Evolutionary conservation across 768 basidiomycete species (phyloP).

Genomic region (Suillus brevipes): DNA sequence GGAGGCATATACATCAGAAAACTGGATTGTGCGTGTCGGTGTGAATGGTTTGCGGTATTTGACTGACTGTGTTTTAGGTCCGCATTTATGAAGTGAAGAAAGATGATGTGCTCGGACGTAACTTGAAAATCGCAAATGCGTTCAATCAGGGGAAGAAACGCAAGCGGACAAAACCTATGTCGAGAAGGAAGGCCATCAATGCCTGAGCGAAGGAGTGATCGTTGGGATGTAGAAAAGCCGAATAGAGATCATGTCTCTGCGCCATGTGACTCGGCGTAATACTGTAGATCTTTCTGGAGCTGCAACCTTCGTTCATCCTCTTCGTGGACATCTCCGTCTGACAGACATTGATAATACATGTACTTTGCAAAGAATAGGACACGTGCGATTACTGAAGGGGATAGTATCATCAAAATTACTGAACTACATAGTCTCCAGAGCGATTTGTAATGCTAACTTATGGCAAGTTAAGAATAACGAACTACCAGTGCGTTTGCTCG

Average conservation of each 20-base stretch:
- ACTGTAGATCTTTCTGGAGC: constrained; percentile 1
- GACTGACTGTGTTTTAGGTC: constrained; percentile 45
- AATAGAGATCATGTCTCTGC: neutral
- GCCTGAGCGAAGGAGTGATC: constrained; percentile 12
- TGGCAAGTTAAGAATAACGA: no score
- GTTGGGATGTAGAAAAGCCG: neutral
- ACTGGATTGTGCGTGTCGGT: constrained; percentile 84
- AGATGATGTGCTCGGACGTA: constrained; percentile 88
- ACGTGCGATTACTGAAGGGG: no score
- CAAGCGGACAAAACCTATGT: constrained; percentile 72
- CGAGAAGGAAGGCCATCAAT: constrained; percentile 52
- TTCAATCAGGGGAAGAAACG: constrained; percentile 88
- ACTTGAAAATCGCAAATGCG: constrained; percentile 82
- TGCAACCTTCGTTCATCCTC: neutral
- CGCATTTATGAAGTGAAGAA: constrained; percentile 96
- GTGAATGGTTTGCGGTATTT: neutral
- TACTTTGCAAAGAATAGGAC: no score
- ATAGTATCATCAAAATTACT: no score
- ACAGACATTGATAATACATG: neutral
- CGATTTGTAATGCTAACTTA: no score
- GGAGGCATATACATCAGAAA: constrained; percentile 98
- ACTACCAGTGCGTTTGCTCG: neutral
- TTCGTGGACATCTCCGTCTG: neutral
- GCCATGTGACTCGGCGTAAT: neutral
- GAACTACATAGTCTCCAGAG: no score